phyloP scores from a whole-genome alignment of 1,139 yeast genomes.

The Meyerozyma guilliermondii region DNA sequence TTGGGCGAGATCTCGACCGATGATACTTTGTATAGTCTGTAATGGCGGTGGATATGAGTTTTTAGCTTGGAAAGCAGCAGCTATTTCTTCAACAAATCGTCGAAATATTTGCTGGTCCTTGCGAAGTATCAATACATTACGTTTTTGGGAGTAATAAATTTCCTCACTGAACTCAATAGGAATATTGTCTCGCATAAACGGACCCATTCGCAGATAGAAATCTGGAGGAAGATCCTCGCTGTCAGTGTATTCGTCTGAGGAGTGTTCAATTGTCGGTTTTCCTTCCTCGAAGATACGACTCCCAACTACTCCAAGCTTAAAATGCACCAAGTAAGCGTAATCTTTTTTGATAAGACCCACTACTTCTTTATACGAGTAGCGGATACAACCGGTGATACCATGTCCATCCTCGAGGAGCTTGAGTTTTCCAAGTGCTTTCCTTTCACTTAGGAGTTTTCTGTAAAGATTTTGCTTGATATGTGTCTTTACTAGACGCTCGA shows the following conservation, averaged over 20 bases:
- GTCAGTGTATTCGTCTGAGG: neutral
- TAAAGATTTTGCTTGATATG: conserved; percentile 8
- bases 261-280: neutral
- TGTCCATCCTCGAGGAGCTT: conserved; percentile 4
- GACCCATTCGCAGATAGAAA: conserved; percentile 4
- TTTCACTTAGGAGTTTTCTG: conserved; percentile 9
- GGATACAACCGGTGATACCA: conserved; percentile 4
- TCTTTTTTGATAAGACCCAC: conserved; percentile 5
- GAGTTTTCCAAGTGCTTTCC: conserved; percentile 1
- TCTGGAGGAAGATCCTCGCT: neutral
- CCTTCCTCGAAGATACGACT: conserved; percentile 6
- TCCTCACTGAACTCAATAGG: conserved; percentile 8
- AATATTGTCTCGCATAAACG: conserved; percentile 7
- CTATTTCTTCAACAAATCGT: conserved; percentile 6
- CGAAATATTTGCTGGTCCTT: conserved; percentile 9
- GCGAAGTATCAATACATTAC: conserved; percentile 7
- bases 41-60: conserved; percentile 4
- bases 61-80: conserved; percentile 5
- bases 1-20: conserved; percentile 8
- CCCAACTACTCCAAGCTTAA: conserved; percentile 7
- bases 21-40: conserved; percentile 5
- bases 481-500: conserved; percentile 4
- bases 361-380: conserved; percentile 5
- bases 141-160: conserved; percentile 9
- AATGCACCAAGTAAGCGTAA: conserved; percentile 5